phyloP scores from a whole-genome alignment of 441 rosid species.

The Gossypium schwendimanii region DNA sequence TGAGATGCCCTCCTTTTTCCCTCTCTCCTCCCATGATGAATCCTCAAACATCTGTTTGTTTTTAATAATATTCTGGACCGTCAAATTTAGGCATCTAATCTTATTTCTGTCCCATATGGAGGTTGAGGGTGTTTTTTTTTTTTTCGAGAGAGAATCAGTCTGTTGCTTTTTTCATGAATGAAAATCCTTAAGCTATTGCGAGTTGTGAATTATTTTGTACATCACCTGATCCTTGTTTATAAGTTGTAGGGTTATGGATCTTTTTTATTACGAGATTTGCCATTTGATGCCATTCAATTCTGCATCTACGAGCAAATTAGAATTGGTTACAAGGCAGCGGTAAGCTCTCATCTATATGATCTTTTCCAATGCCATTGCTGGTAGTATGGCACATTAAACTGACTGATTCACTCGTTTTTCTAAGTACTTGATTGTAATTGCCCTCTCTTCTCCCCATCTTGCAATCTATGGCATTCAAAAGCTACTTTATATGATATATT shows the following conservation, averaged over 20 bases:
- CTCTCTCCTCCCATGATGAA: neutral
- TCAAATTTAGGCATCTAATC: neutral
- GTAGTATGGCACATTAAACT: neutral
- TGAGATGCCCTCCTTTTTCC: constrained; percentile 17
- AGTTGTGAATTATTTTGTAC: neutral
- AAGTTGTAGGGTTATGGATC: constrained; percentile 76
- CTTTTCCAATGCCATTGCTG: neutral
- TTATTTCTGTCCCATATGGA: neutral
- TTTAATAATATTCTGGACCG: neutral
- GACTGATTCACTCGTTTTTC: neutral
- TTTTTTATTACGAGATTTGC: constrained; percentile 79
- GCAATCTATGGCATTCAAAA: neutral
- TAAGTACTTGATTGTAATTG: neutral
- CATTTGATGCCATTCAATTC: constrained; percentile 95
- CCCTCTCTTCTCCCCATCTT: neutral
- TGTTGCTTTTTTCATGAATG: neutral
- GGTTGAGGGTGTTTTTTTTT: neutral
- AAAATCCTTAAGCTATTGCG: neutral
- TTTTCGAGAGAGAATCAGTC: neutral
- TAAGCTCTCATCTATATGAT: constrained; percentile 29
- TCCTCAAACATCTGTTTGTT: neutral
- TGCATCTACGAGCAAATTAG: constrained; percentile 94
- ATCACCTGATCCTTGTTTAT: constrained; percentile 7
- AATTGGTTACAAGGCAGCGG: constrained; percentile 73
- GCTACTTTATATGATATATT: neutral